Evolutionary conservation across 345 rosid genomes (phyloP), one percentile per base, ranked within the genome.

Genomic region (Populus davidiana): DNA sequence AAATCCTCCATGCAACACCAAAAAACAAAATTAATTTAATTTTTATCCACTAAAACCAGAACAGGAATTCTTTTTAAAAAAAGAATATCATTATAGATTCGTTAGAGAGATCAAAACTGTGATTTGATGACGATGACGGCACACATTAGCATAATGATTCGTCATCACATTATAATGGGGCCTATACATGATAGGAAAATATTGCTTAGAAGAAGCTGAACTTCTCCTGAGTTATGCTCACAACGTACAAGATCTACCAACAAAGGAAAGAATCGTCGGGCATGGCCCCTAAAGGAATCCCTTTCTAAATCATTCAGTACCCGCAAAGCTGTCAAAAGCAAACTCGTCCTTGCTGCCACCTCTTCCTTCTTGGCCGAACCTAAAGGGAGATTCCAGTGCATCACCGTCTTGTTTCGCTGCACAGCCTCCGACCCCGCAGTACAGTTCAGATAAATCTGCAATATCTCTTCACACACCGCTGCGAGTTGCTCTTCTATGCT

Each of bases 211-310:
- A 89, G 82, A 70, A n/a, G 78, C 84, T 88, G 93, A 72, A 91
- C 91, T 83, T 95, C 93, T 70, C 89, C 86, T 0, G 99, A 93
- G 88, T 91, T 82, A 79, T 95, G 98, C 90, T 93, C 99, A 68
- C 90, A 85, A 81, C 86, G 81, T 75, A 93, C 90, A 54, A 96
- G 93, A 69, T 91, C 94, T 67, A 93, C 93, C 90, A 94, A 79
- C 87, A 88, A 80, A 5, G 90, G 99, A 79, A 91, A 95, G 67
- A 89, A 82, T 71, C 56, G 84, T 20, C 86, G 76, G 9, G 83
- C 83, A 49, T 89, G 83, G 84, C 84, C 89, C 86, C 79, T 86
- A 75, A 91, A 92, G 2, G 88, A 81, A 66, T 86, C 88, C 77
- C 83, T 79, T 64, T 88, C 88, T 78, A 95, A 74, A 64, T 83